Base-by-base conservation (phyloP, 257 asterid species). In the Gynochthodes officinalis region DNA sequence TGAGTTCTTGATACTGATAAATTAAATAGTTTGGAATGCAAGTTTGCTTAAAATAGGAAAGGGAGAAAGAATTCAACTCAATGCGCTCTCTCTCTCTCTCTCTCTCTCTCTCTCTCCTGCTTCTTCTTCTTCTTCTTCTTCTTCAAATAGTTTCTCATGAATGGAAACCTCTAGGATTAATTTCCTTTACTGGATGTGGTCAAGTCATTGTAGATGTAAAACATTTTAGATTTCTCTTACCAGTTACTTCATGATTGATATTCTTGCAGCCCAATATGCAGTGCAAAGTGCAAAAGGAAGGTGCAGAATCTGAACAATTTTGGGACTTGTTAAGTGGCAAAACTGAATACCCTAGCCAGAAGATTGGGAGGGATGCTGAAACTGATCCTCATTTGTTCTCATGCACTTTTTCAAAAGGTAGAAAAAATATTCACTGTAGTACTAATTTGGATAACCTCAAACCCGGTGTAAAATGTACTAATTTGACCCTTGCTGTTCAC, bases 281-380 rank as follows among this genome's bases (percentile, higher is more conserved):
- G 83, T 77, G 95, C 43, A 95, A 86, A 79, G 80, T 88, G 80
- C 97, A 85, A 73, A 95, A 95, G 64, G 99, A 95, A 90, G 98
- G 99, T 74, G 86, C 91, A 33, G 99, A 95, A 73, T 79, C 91
- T 61, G 98, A 95, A 76, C 99, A 89, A 79, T 92, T 95, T 67
- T 95, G 99, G 99, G 96, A 92, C 50, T 82, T 95, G 77, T 81
- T 95, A 82, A 86, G 96, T 64, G 99, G 99, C 72, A 95, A 95
- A 82, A 86, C 95, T 35, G 98, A 92, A 86, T 95, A 95, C 81
- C 88, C 90, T n/a, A 88, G 96, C 89, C 96, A 88, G 82, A 95
- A 89, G 86, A 84, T 95, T 66, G 85, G 86, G 71, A 84, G 89
- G 80, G 90, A 83, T 84, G 83, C 91, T 53, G 99, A 95, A 82